Evolutionary conservation across 2,329 filamentous ascomycete genomes (phyloP).

Genomic region (Zasmidium angulare): DNA sequence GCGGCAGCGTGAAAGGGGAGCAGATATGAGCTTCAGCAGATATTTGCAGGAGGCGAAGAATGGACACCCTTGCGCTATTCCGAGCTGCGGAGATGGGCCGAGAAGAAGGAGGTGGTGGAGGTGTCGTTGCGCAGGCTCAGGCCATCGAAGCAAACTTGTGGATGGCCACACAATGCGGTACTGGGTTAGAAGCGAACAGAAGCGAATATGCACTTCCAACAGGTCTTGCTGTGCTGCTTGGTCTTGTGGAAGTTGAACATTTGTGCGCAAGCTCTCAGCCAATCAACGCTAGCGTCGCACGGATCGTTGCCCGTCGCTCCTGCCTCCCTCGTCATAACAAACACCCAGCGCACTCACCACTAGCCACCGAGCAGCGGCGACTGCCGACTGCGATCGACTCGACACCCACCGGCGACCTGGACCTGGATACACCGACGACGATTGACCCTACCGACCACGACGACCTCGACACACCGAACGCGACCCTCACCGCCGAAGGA

Average conservation of each 20-base stretch:
- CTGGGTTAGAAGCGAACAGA: not conserved
- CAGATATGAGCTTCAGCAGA: not conserved
- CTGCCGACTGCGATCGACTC: not conserved
- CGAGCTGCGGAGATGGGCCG: not conserved
- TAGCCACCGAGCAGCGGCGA: not conserved
- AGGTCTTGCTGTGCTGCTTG: not conserved
- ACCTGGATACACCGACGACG: not conserved
- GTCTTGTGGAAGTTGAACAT: not conserved
- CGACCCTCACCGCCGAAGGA: conserved; percentile 2
- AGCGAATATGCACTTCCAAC: not conserved
- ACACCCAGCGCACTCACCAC: not conserved
- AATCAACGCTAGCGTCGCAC: not conserved
- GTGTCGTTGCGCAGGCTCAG: not conserved
- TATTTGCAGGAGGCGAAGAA: not conserved
- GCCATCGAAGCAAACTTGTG: not conserved
- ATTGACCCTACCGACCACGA: not conserved
- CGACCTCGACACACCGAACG: not conserved
- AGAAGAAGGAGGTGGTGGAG: not conserved
- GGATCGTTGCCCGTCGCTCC: not conserved
- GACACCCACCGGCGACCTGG: conserved; percentile 1
- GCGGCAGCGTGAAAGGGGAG: not conserved
- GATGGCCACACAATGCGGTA: not conserved
- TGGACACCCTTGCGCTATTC: not conserved
- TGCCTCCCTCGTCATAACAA: not conserved
- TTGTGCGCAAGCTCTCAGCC: not conserved